Evolutionary conservation across 768 basidiomycete species (phyloP), one percentile per base, ranked within the genome.

Genomic region (Boletus vinaceobasis): DNA sequence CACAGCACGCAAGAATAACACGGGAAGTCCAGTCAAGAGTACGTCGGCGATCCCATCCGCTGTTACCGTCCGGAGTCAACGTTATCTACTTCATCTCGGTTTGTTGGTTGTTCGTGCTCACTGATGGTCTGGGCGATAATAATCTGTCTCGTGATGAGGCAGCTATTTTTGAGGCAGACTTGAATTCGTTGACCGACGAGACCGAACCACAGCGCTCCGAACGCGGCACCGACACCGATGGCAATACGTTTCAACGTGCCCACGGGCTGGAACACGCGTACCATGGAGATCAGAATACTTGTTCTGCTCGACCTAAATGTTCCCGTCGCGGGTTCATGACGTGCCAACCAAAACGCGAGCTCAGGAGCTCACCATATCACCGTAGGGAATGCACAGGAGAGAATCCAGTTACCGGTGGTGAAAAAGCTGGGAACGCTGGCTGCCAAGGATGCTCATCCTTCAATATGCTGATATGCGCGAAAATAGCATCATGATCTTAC

Each of bases 1-100:
- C 52, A 53, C 23, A 27, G 26, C 23, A 27, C 31, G 48, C 48
- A 53, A 52, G 21, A 51, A 50, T 19, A 53, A 21, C 38, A 53
- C 36, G 19, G 48, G 51, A 37, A 52, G 51, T 4, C 27, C 48
- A 2, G 48, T 52, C 37, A 52, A 38, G 36, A 50, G 46, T 21
- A 53, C 23, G n/a, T 50, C 48, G 17, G 23, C 31, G 9, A 52
- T 33, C 14, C 17, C 11, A 52, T 52, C 50, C n/a, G n/a, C 50
- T 52, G 21, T 32, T 27, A 52, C 11, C 36, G 15, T 13, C 31
- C 13, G 23, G 17, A n/a, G 23, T 52, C 31, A 40, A 36, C 29
- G 9, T 23, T 31, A 5, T 14, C 14, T 23, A 14, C 3, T 21
- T n/a, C 15, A 37, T 32, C 31, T 19, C 21, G 7, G 4, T 31